Evolutionary conservation across 2,329 filamentous ascomycete species (phyloP), one percentile per base, ranked within the genome.

Genomic region (Penicillium palitans): DNA sequence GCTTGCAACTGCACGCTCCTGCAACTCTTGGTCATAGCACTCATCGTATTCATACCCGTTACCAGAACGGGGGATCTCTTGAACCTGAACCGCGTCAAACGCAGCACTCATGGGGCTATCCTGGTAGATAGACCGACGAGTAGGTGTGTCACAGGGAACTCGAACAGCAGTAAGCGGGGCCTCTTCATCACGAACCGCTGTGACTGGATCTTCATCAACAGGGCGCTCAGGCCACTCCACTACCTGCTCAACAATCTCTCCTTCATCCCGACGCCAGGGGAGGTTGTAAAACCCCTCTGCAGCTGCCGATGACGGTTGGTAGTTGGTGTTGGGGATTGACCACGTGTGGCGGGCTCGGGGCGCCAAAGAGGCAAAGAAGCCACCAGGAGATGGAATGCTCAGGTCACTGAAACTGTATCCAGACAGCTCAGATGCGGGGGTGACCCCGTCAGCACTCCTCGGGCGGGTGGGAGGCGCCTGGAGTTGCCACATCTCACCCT

Each of bases 271-370:
- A 63, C 81, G 83, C 88, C 92, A 97, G 3, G 93, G 92, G 29
- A 89, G 83, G 62, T 89, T 87, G 77, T 98, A 98, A 70, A 97
- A 98, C 62, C 89, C 86, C 72, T 96, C 91, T 10, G 93, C 93
- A n/a, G 89, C 92, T 31, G 91, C 91, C 1, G 93, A 96, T 0
- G 91, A 93, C 1, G 92, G 92, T 8, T 84, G 81, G 13, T 83
- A 81, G 21, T 82, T 80, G 65, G 75, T 78, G 29, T 78, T 77
- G 12, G 83, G 80, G 59, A 88, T 78, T 68, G 91, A 87, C 93
- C 93, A 98, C 13, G 93, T 95, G 69, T 88, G 87, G 52, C 92
- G 86, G 39, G 88, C 87, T 53, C 86, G 84, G 4, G 88, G 85
- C 39, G 89, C 90, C 29, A 97, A 83, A 0, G 89, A 91, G 2